Percentiles rank a stretch among this genome's conserved stretches.
phyloP scores from a whole-genome alignment of 2,329 filamentous ascomycete genomes.

The Didymella arachidicola region DNA sequence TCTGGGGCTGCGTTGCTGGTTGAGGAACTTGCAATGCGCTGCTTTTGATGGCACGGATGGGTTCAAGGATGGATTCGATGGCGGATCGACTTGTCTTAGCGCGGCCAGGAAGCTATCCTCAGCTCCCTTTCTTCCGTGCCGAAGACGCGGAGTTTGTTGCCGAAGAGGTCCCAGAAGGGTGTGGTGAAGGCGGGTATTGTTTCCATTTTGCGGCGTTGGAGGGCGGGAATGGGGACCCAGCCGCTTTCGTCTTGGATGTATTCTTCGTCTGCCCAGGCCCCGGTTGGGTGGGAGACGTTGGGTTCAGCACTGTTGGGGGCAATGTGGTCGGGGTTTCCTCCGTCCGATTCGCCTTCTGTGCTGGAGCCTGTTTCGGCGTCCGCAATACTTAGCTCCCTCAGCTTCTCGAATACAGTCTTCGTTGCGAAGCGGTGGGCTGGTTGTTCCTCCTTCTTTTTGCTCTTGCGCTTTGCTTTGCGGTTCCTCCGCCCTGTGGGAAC shows the following conservation, averaged over 20 bases:
- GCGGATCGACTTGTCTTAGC: no score
- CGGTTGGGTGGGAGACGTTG: background rate
- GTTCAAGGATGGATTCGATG: no score
- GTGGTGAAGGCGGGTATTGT: conserved; percentile 59
- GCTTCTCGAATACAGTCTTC: conserved; percentile 39
- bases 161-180: conserved; percentile 65
- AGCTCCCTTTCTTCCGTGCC: conserved; percentile 61
- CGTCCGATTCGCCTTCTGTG: conserved; percentile 17
- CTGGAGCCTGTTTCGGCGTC: conserved; percentile 1
- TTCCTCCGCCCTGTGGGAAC: conserved; percentile 18
- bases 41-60: no score
- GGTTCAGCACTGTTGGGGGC: background rate
- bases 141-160: conserved; percentile 67
- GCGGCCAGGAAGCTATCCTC: background rate
- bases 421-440: conserved; percentile 31
- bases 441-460: conserved; percentile 4
- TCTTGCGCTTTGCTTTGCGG: conserved; percentile 23
- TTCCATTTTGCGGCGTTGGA: conserved; percentile 44
- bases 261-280: conserved; percentile 33
- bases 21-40: no score
- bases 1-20: no score
- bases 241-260: conserved; percentile 29
- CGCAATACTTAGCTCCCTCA: background rate
- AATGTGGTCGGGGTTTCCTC: conserved; percentile 4
- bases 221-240: conserved; percentile 33